These are phyloP conservation scores for Trichoderma koningii DNA, from an alignment of 2,329 filamentous ascomycete genomes.

Conservation along the genomic window DNA sequence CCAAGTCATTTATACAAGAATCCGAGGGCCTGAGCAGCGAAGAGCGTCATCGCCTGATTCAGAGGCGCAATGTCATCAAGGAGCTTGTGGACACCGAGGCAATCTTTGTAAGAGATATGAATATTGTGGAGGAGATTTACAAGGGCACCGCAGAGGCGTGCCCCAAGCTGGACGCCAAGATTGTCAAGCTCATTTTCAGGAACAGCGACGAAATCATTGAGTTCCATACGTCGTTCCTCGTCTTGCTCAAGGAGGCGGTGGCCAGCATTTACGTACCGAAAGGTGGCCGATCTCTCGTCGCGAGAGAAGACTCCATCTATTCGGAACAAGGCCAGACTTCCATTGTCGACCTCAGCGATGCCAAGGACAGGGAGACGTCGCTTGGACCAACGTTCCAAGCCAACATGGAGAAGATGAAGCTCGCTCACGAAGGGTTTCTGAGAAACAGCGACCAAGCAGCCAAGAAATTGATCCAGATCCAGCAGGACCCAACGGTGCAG, in stretches of 20 bases:
- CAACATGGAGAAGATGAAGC: conserved; percentile 63
- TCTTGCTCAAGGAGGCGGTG: conserved; percentile 77
- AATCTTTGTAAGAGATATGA: conserved; percentile 91
- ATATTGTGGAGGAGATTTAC: conserved; percentile 96
- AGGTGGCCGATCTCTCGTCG: conserved; percentile 46
- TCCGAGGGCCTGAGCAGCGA: conserved; percentile 50
- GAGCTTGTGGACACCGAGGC: conserved; percentile 93
- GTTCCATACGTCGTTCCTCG: conserved; percentile 79
- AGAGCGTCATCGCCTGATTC: conserved; percentile 71
- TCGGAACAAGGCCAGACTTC: conserved; percentile 46
- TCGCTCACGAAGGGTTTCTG: conserved; percentile 62
- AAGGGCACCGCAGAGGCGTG: conserved; percentile 86
- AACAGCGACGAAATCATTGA: conserved; percentile 89
- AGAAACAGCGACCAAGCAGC: conserved; percentile 65
- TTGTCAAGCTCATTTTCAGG: conserved; percentile 86
- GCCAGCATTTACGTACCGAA: conserved; percentile 75
- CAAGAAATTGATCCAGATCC: conserved; percentile 62
- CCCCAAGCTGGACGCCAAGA: conserved; percentile 75
- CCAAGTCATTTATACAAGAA: conserved; percentile 41
- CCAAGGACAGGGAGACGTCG: conserved; percentile 54
- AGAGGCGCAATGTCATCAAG: conserved; percentile 82
- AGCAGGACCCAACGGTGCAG: conserved; percentile 64
- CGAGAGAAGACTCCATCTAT: conserved; percentile 46
- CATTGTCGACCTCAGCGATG: conserved; percentile 50
- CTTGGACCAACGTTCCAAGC: conserved; percentile 57